Percentiles rank a stretch among this genome's conserved stretches.
Conservation (phyloP, 352 stramenopile genomes). For the Phytopythium litorale region DNA sequence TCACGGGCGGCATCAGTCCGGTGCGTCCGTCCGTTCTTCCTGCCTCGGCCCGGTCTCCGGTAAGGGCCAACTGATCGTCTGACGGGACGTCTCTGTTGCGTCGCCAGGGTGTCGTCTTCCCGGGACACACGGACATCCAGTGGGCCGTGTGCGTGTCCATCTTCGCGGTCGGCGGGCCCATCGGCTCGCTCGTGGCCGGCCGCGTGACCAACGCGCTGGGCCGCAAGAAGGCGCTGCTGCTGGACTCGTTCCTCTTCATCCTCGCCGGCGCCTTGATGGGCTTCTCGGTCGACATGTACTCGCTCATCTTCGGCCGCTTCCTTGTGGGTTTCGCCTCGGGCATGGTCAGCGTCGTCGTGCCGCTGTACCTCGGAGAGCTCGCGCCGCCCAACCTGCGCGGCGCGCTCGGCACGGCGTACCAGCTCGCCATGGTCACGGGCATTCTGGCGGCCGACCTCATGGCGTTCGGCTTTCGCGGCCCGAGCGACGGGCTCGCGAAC, state of each 20-base stretch:
- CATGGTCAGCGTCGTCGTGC: slow-evolving; percentile 69
- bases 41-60: too few relatives aligned
- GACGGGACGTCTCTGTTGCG: not conserved
- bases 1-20: slow-evolving; percentile 61
- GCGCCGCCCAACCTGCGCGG: slow-evolving; percentile 70
- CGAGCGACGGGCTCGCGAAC: slow-evolving; percentile 48
- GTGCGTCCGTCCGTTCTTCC: not conserved
- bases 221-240: slow-evolving; percentile 55
- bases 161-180: slow-evolving; percentile 55
- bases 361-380: slow-evolving; percentile 65
- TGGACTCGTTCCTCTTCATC: slow-evolving; percentile 67
- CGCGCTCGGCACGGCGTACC: slow-evolving; percentile 67
- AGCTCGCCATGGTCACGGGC: slow-evolving; percentile 67
- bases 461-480: slow-evolving; percentile 54
- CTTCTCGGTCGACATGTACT: slow-evolving; percentile 64
- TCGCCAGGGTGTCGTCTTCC: slow-evolving; percentile 43
- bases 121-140: slow-evolving; percentile 54
- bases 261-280: slow-evolving; percentile 54
- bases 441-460: slow-evolving; percentile 52
- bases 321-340: slow-evolving; percentile 64
- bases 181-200: slow-evolving; percentile 59
- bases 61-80: not conserved
- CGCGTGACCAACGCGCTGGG: slow-evolving; percentile 50
- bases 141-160: slow-evolving; percentile 71
- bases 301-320: slow-evolving; percentile 65